A percentile compares a stretch with the other conserved stretches of the same genome.
These are phyloP conservation scores for Mayamaea pseudoterrestris DNA, from an alignment of 108 stramenopile genomes.

Conservation along the genomic window DNA sequence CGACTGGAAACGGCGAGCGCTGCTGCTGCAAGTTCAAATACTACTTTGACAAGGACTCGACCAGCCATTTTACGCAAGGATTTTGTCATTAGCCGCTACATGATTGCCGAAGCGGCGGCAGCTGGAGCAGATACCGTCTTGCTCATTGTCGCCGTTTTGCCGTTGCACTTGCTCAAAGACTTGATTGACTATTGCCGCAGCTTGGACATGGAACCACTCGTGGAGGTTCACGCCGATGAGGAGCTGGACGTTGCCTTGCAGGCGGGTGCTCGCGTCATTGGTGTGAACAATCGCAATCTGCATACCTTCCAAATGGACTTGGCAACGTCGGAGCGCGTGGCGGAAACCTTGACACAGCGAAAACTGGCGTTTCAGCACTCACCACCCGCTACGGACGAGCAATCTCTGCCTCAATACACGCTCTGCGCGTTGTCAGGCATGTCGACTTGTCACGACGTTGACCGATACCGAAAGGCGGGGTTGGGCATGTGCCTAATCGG, in stretches of 20 bases:
- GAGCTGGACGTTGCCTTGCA: conserved; percentile 87
- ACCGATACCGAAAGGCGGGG: conserved; percentile 68
- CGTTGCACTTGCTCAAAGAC: conserved; percentile 41
- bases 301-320: conserved; percentile 96
- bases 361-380: conserved; percentile 46
- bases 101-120: conserved; percentile 90
- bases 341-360: conserved; percentile 29
- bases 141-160: conserved; percentile 88
- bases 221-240: conserved; percentile 84
- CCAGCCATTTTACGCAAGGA: conserved; percentile 93
- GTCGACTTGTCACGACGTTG: conserved; percentile 73
- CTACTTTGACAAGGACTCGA: conserved; percentile 13
- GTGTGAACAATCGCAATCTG: conserved; percentile 97
- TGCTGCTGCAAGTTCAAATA: neutral
- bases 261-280: conserved; percentile 88
- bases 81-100: conserved; percentile 80
- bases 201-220: conserved; percentile 91
- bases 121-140: conserved; percentile 91
- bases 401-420: conserved; percentile 20
- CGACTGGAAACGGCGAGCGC: conserved; percentile 31
- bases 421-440: conserved; percentile 86
- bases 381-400: conserved; percentile 8
- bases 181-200: conserved; percentile 68
- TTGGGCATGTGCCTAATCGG: conserved; percentile 94
- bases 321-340: conserved; percentile 71